Evolutionary conservation across 1,284 basidiomycete genomes (phyloP), one percentile per base, ranked within the genome.

Genomic region (Ceraceosorus guamensis): DNA sequence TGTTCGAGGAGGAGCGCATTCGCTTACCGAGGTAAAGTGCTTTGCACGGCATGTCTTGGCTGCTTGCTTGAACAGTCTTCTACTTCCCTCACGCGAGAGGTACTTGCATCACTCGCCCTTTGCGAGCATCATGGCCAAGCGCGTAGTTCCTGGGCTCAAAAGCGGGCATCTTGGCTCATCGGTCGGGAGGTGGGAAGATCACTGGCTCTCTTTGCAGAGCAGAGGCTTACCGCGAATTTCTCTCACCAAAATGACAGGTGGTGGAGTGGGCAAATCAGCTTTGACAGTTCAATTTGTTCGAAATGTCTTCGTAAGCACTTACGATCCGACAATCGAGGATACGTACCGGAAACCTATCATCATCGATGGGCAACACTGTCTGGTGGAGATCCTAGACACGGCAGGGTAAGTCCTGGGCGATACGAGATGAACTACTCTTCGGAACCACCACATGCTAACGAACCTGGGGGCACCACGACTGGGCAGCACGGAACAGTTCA

Each of bases 321-420:
- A 73, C 50, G 69, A 73, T 52, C 70, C 70, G 7, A 73, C 70
- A 41, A 73, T 73, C 55, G 70, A 73, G 52, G 70, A 73, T 52
- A 68, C 70, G 8, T 73, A 71, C 24, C 59, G 66, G 47, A 73
- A 73, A 46, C 52, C 62, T 7, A 56, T 70, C 45, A 60, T 56
- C 49, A 70, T 73, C 33, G 70, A 73, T 46, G 68, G 63, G 1
- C 62, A 68, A 16, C 59, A 67, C 34, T 70, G 65, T 39, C 52
- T 70, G 41, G 65, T 73, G 30, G 70, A 73, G 44, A 68, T 73
- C 44, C 55, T 73, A 41, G 70, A 73, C 41, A 73, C 70, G 0
- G 70, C 70, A 11, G 70, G 70, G 60, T 62, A 48, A 51, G 60
- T 56, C 4, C 16, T 13, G 24, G 24, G 24, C 24, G 24, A 24